Base-by-base conservation (phyloP, 2,329 filamentous ascomycete species). In the Nigrospora sphaerica region DNA sequence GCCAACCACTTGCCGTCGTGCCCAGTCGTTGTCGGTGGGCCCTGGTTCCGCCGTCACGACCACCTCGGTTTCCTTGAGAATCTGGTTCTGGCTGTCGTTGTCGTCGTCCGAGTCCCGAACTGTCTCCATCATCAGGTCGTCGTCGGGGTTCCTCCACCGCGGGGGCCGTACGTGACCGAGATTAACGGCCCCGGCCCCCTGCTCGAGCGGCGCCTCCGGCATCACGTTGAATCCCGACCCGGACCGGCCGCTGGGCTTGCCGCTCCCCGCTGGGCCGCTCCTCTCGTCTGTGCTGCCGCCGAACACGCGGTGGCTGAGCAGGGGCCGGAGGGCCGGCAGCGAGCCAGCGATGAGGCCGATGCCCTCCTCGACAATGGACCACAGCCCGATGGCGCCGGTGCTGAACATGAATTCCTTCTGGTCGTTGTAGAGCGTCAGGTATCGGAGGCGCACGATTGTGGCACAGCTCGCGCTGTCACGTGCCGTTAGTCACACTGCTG, bases 261-360 rank as follows among this genome's bases (percentile, higher is more conserved):
- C 16, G 16, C 6, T 33, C 5, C 16, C 7, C 6, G 39, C 18
- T 2, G 31, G 11, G 31, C 6, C 16, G 12, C 32, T 31, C n/a
- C 32, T 37, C 3, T 16, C 16, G 13, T 14, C 32, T 6, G 16
- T 41, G 18, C 33, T 46, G 44, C 50, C 50, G 9, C 50, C 48
- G 42, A 64, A 42, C 36, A 55, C 46, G 9, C 59, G 52, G 33
- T 62, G 47, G 44, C 56, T 55, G 44, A 74, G 62, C 9, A 75
- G 56, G 1, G 71, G 71, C 0, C 72, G 69, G 2, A 74, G 62
- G 4, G 70, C 66, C 9, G 70, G 69, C 34, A 71, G 59, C 9
- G 70, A 73, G 3, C 70, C 72, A 12, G 74, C 71, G 9, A 70
- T 64, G 50, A 77, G 73, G 16, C 73, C 73, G 16, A 69, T 71